A percentile compares a stretch with the other conserved stretches of the same genome.
phyloP scores from a whole-genome alignment of 768 basidiomycete species.

The Rhodotorula toruloides region DNA sequence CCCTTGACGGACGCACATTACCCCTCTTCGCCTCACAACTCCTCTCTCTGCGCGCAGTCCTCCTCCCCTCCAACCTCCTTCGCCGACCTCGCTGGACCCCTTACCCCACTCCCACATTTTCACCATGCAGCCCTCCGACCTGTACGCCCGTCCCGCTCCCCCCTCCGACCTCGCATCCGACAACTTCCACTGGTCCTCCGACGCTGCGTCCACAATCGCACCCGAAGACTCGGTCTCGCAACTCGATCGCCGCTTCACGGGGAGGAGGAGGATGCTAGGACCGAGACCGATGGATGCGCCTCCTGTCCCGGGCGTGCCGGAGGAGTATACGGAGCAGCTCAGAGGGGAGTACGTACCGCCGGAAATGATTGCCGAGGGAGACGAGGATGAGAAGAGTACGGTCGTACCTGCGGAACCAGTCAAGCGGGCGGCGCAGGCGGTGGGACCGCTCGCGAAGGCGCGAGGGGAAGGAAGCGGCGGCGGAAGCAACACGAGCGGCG shows the following conservation, averaged over 20 bases:
- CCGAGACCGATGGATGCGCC: slow-evolving; percentile 24
- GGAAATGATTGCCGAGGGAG: no score
- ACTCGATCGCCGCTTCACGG: slow-evolving; percentile 30
- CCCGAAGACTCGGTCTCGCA: slow-evolving; percentile 37
- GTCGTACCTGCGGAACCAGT: slow-evolving; percentile 5
- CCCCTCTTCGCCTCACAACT: no score
- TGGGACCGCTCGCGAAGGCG: slow-evolving; percentile 20
- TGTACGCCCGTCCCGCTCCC: slow-evolving; percentile 15
- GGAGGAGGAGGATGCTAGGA: slow-evolving; percentile 9
- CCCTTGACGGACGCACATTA: no score
- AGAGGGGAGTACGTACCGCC: slow-evolving; percentile 29
- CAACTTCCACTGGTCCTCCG: slow-evolving; percentile 31
- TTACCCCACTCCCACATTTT: background rate
- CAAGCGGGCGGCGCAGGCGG: slow-evolving; percentile 2
- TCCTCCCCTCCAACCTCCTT: slow-evolving; percentile 4
- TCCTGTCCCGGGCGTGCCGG: slow-evolving; percentile 1
- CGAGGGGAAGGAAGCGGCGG: slow-evolving; percentile 10
- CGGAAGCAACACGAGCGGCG: no score
- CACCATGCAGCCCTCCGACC: slow-evolving; percentile 13
- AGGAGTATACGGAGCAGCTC: slow-evolving; percentile 8
- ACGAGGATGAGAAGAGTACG: slow-evolving; percentile 30
- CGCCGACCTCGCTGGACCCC: background rate
- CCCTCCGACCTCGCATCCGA: slow-evolving; percentile 20
- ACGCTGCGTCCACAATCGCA: slow-evolving; percentile 29
- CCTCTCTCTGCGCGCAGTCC: no score